Conservation (phyloP, 768 basidiomycete species). For the Auricularia sp. region DNA sequence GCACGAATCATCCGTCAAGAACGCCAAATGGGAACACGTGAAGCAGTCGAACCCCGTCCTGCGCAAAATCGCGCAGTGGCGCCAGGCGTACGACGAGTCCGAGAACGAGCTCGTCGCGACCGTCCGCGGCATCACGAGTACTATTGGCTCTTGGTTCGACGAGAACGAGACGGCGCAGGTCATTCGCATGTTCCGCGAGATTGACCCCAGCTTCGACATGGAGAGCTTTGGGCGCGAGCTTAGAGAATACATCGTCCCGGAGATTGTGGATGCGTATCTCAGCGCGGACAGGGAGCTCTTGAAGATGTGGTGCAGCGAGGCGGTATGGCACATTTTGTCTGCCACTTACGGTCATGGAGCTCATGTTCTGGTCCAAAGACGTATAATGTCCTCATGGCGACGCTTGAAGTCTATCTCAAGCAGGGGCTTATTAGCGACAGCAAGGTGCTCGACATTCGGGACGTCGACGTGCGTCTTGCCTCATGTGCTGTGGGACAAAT, state of each 20-base stretch:
- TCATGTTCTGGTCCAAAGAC: constrained; percentile 39
- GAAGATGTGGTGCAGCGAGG: constrained; percentile 89
- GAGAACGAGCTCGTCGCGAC: constrained; percentile 82
- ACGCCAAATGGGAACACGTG: constrained; percentile 70
- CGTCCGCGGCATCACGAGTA: constrained; percentile 72
- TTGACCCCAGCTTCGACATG: constrained; percentile 80
- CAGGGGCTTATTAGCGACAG: constrained; percentile 89
- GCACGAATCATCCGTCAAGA: constrained; percentile 69
- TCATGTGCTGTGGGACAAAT: neutral
- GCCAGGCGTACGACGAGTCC: constrained; percentile 77
- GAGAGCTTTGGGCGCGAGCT: constrained; percentile 85
- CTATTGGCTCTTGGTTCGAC: constrained; percentile 84
- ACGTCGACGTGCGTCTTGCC: constrained; percentile 71
- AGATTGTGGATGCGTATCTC: constrained; percentile 93
- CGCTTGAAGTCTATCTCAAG: constrained; percentile 85
- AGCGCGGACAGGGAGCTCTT: constrained; percentile 81
- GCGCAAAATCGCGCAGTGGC: constrained; percentile 44
- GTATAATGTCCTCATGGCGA: constrained; percentile 97
- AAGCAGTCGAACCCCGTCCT: constrained; percentile 76
- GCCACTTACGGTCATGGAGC: no score
- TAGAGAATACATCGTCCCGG: constrained; percentile 94
- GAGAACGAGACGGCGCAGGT: constrained; percentile 99
- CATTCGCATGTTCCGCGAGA: constrained; percentile 68
- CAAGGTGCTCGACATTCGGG: constrained; percentile 91
- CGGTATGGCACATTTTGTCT: constrained; percentile 40